Conservation (phyloP, 2,329 filamentous ascomycete genomes). For the Colletotrichum brevisporum region DNA sequence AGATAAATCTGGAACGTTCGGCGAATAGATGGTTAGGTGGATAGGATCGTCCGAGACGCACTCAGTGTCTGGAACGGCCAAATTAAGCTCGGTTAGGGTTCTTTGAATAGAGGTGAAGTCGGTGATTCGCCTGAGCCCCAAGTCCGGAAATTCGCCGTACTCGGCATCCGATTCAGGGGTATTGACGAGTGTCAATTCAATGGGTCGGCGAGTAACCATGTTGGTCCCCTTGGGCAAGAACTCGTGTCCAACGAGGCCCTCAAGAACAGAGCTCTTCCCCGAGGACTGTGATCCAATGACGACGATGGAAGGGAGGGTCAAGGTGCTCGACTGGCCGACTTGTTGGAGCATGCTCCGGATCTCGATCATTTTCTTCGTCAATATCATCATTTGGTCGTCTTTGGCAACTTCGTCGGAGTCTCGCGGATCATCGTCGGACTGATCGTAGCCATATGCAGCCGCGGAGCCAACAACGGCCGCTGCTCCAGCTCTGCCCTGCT, state of each 20-base stretch:
- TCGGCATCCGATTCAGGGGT: constrained; percentile 89
- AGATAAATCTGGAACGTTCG: constrained; percentile 94
- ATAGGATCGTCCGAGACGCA: constrained; percentile 98
- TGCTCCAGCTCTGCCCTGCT: constrained; percentile 71
- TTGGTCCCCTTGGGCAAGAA: constrained; percentile 98
- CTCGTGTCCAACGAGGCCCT: constrained; percentile 97
- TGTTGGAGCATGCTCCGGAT: constrained; percentile 92
- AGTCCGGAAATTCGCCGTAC: constrained; percentile 95
- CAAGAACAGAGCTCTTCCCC: constrained; percentile 96
- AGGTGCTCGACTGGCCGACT: constrained; percentile 89
- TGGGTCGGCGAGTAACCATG: constrained; percentile 96
- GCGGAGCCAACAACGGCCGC: constrained; percentile 79
- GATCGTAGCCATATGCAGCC: constrained; percentile 83
- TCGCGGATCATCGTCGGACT: constrained; percentile 75
- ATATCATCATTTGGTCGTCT: constrained; percentile 99
- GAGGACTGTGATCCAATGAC: constrained; percentile 99
- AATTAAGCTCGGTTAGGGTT: constrained; percentile 93
- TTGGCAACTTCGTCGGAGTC: constrained; percentile 76
- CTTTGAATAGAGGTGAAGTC: constrained; percentile 94
- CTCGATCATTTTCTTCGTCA: constrained; percentile 99
- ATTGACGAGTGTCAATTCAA: constrained; percentile 96
- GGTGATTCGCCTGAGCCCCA: constrained; percentile 89
- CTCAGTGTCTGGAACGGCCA: constrained; percentile 90
- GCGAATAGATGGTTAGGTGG: constrained; percentile 94
- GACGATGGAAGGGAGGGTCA: constrained; percentile 96